Conservation (phyloP, 345 rosid genomes). For the Gynandropsis gynandra region DNA sequence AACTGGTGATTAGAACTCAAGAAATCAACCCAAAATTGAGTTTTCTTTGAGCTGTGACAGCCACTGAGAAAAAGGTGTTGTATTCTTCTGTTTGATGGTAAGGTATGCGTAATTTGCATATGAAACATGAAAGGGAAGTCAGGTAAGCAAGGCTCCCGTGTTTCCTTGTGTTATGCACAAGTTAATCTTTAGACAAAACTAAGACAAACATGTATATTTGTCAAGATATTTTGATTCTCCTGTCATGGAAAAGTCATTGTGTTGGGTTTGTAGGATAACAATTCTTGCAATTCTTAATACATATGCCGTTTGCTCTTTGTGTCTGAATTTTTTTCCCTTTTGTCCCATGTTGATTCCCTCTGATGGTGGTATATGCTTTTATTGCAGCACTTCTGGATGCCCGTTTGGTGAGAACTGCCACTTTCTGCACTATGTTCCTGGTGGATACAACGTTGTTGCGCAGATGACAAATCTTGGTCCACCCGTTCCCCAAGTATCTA, state of each 20-base stretch:
- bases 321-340: conserved; percentile 1
- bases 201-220: too few relatives aligned
- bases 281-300: background rate
- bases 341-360: conserved; percentile 13
- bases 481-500: conserved; percentile 42
- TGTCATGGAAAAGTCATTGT: background rate
- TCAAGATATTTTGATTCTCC: too few relatives aligned
- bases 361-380: conserved; percentile 10
- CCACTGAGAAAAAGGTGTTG: conserved; percentile 7
- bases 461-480: conserved; percentile 66
- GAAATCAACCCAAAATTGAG: conserved; percentile 9
- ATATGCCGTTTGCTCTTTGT: conserved; percentile 5
- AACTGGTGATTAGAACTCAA: conserved; percentile 1
- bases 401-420: conserved; percentile 98
- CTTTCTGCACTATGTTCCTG: conserved; percentile 92
- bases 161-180: background rate
- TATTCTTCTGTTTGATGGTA: conserved; percentile 11
- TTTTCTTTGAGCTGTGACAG: conserved; percentile 13
- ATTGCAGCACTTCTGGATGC: conserved; percentile 89
- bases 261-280: background rate
- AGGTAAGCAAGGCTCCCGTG: background rate
- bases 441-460: conserved; percentile 78
- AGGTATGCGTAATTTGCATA: conserved; percentile 6
- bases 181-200: background rate
- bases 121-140: too few relatives aligned